Base-by-base conservation (phyloP, 1,284 basidiomycete genomes). In the Rhizoctonia solani region DNA sequence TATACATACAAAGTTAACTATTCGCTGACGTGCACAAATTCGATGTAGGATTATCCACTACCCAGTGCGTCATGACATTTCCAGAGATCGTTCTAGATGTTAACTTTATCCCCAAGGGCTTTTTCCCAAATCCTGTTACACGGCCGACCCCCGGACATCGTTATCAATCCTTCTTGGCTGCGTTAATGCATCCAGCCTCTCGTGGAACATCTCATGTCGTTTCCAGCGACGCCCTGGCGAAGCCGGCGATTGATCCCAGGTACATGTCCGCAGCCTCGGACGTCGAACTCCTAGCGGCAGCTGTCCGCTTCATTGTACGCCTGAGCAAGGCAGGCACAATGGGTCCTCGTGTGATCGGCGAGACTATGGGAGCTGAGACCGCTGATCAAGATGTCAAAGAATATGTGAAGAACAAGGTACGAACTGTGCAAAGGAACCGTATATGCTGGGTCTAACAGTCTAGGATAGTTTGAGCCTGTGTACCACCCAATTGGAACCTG, bases 211-310 rank as follows among this genome's bases (percentile, higher is more conserved):
- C 83, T 67, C 71, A 75, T 41, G 79, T 83, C 74, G 78, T 56
- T 29, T 50, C 66, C 19, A 54, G 74, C 27, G 75, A 79, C 69
- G 74, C 81, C 1, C 82, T 81, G 71, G 75, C 76, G 16, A 59
- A 73, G 16, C 82, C 83, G 0, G 39, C 71, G 3, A 83, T 85
- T 73, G 79, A 84, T 71, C 80, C 82, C 3, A 78, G 79, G 53
- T 84, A 83, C 77, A 78, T 81, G 30, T 70, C 72, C 13, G 46
- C 66, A 30, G 42, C 65, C 1, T 65, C 69, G 3, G 78, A 80
- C 68, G 71, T 78, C 52, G 68, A 73, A 39, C 19, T 61, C 14
- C 34, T 61, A 3, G 56, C 56, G 13, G 56, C 56, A 23, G 56
- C 56, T 39, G 56, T 61, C 1, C 56, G 56, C 46, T 61, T 61